Evolutionary conservation across 2,329 filamentous ascomycete species (phyloP).

Genomic region (Aureobasidium sp.): DNA sequence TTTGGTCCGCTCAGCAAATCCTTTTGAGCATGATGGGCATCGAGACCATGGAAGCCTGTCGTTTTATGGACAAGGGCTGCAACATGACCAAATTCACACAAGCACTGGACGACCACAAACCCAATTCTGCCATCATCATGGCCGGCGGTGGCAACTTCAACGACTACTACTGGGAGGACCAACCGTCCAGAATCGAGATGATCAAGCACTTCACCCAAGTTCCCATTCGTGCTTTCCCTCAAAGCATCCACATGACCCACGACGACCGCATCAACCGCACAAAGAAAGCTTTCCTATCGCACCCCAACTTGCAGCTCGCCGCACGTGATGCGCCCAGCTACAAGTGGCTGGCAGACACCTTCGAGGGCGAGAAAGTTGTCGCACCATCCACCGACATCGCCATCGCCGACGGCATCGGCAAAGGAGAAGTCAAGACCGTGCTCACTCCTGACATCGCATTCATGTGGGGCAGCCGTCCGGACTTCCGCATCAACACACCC

Average conservation of each 20-base stretch:
- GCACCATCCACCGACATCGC: background rate
- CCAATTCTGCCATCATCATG: slow-evolving; percentile 5
- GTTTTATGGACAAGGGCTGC: slow-evolving; percentile 9
- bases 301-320: slow-evolving; percentile 2
- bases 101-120: slow-evolving; percentile 5
- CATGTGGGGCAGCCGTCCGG: slow-evolving; percentile 7
- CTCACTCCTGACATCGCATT: slow-evolving; percentile 8
- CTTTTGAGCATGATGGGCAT: slow-evolving; percentile 9
- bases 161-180: slow-evolving; percentile 13
- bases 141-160: slow-evolving; percentile 12
- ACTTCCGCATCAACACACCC: slow-evolving; percentile 4
- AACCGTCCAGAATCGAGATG: slow-evolving; percentile 5
- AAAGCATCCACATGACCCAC: slow-evolving; percentile 11
- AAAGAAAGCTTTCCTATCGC: background rate
- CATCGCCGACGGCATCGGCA: background rate
- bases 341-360: slow-evolving; percentile 1
- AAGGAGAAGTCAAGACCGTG: slow-evolving; percentile 5
- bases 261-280: slow-evolving; percentile 5
- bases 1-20: slow-evolving; percentile 9
- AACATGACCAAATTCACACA: slow-evolving; percentile 8
- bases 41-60: slow-evolving; percentile 6
- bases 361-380: background rate
- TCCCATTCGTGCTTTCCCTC: slow-evolving; percentile 8
- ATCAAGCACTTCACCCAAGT: slow-evolving; percentile 6
- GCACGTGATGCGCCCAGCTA: slow-evolving; percentile 1